phyloP scores from a whole-genome alignment of 805 yeast genomes.

The Debaryomyces maramus region DNA sequence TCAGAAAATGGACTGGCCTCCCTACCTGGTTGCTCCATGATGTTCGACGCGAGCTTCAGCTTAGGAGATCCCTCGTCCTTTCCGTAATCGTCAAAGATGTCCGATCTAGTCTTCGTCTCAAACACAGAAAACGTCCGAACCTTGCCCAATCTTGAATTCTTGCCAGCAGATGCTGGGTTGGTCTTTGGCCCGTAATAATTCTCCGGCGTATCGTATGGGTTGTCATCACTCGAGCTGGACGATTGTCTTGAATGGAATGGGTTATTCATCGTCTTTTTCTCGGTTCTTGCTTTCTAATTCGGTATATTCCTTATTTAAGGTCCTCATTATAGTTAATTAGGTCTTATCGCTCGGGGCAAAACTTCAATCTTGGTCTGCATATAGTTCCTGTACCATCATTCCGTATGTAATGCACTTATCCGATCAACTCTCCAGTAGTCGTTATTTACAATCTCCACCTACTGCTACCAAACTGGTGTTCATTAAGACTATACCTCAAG shows the following conservation, averaged over 20 bases:
- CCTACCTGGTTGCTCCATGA: not conserved
- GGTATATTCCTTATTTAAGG: too few relatives aligned
- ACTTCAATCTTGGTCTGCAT: too few relatives aligned
- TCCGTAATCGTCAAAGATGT: not conserved
- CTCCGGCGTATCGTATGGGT: slow-evolving; percentile 71
- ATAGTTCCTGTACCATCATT: too few relatives aligned
- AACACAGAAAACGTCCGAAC: slow-evolving; percentile 58
- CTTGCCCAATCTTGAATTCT: slow-evolving; percentile 45
- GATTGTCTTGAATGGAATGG: slow-evolving; percentile 23
- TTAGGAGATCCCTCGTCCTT: not conserved
- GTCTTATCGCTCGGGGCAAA: too few relatives aligned
- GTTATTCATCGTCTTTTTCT: not conserved
- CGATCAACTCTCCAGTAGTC: too few relatives aligned
- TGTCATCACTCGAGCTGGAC: slow-evolving; percentile 47
- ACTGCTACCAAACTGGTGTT: too few relatives aligned
- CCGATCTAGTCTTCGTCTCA: slow-evolving; percentile 15
- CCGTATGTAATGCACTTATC: too few relatives aligned
- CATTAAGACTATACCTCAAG: too few relatives aligned
- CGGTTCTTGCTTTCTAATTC: too few relatives aligned
- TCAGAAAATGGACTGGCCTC: slow-evolving; percentile 2
- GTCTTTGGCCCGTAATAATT: slow-evolving; percentile 58
- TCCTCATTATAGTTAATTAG: too few relatives aligned
- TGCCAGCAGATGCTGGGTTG: slow-evolving; percentile 49
- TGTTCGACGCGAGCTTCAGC: too few relatives aligned
- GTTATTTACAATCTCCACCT: too few relatives aligned